These are phyloP conservation scores for Helotiales sp. DNA, from an alignment of 2,329 filamentous ascomycete species.

Conservation along the genomic window DNA sequence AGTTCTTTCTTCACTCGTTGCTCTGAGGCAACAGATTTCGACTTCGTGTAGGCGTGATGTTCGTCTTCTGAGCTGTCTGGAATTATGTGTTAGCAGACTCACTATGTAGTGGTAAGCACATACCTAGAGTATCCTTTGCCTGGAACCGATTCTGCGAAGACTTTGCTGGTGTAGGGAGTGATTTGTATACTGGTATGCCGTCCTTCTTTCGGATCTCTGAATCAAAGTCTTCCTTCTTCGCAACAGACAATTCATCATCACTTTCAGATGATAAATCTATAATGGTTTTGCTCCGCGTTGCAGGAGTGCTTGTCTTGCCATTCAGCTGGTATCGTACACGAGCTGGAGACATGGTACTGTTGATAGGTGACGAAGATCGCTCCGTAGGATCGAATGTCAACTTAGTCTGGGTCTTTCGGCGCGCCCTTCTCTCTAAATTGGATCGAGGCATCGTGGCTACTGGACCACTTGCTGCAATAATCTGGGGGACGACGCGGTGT, in stretches of 20 bases:
- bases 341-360: slow-evolving; percentile 21
- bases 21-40: no score
- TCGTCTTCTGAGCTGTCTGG: neutral
- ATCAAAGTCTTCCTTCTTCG: slow-evolving; percentile 1
- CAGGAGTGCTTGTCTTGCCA: slow-evolving; percentile 7
- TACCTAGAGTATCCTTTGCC: neutral
- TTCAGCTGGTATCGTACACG: slow-evolving; percentile 27
- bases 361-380: slow-evolving; percentile 16
- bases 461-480: neutral
- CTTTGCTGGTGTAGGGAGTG: slow-evolving; percentile 25
- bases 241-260: slow-evolving; percentile 13
- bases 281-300: slow-evolving; percentile 1
- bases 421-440: slow-evolving; percentile 26
- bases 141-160: slow-evolving; percentile 18
- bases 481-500: neutral
- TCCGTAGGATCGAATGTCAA: slow-evolving; percentile 29
- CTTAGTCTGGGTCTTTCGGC: slow-evolving; percentile 30
- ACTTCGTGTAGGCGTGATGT: neutral
- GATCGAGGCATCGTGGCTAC: slow-evolving; percentile 22
- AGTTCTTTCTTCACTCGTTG: no score
- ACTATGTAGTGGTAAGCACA: neutral
- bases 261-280: slow-evolving; percentile 9
- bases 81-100: neutral
- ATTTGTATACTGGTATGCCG: slow-evolving; percentile 18
- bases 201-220: slow-evolving; percentile 1